Base-by-base conservation (phyloP, 208 protist species). In the Acanthamoeba sp. region DNA sequence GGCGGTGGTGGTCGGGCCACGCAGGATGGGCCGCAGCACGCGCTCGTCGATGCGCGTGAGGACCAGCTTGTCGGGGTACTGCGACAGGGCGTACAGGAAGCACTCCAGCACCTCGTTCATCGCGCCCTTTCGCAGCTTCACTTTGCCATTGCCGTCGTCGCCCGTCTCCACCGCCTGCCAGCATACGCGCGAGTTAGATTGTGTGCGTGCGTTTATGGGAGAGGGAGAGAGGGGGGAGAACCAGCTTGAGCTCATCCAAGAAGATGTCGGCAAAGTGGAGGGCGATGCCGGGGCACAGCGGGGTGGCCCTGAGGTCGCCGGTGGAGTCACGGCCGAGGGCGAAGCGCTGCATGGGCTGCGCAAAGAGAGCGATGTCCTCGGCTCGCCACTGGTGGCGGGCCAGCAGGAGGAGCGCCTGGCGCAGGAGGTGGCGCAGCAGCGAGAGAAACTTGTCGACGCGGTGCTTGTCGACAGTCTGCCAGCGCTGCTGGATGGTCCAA, bases 251-350 rank as follows among this genome's bases (percentile, higher is more conserved):
- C 45, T 88, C 80, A 22, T 32, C 48, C 24, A 88, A 22, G 42
- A 64, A 88, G 80, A 88, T 62, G 48, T 88, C 80, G 14, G 80
- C 50, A 29, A 88, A 36, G 50, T 88, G 80, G 32, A 88, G 80
- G 5, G 80, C 32, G 48, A 88, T 88, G 48, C 80, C 80, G 36
- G 80, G 48, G 50, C 50, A 64, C 45, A 88, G 32, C 45, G 80
- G 80, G 45, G 32, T 1, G 36, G 24, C 42, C 45, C 20, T 34
- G n/a, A 52, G n/a, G 18, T 50, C 48, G n/a, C 20, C 80, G n/a
- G 80, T 55, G 6, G 76, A 85, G 40, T 29, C 36, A 27, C 40
- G 38, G 45, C 80, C 80, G 36, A 62, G 32, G 2, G 80, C n/a
- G 38, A 59, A 40, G 80, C 27, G 16, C 40, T 88, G 16, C 48